Conservation (phyloP, 2,329 filamentous ascomycete genomes). For the Colletotrichum incanum region DNA sequence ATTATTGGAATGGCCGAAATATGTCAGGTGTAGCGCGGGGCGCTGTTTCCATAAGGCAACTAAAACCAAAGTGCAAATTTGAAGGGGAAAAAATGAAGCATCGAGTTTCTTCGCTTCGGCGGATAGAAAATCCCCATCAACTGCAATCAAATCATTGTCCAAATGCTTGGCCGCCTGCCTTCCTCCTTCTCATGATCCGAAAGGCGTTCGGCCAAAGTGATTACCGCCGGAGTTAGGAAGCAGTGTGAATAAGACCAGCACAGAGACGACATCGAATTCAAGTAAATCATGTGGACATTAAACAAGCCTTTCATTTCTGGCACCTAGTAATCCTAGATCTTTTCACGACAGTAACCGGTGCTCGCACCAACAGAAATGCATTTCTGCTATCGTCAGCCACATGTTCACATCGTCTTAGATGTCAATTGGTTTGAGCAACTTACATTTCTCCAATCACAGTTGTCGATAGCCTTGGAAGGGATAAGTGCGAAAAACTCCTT, state of each 20-base stretch:
- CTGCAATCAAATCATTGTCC: background rate
- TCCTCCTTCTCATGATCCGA: background rate
- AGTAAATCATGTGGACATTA: background rate
- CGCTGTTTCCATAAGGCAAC: background rate
- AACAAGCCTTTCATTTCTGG: background rate
- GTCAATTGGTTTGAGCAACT: background rate
- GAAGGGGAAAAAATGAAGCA: background rate
- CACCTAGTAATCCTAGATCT: background rate
- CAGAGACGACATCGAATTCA: background rate
- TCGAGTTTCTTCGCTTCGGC: background rate
- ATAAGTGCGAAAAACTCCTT: background rate
- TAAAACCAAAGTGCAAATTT: background rate
- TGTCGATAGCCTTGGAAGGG: constrained; percentile 17
- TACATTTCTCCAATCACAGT: constrained; percentile 26
- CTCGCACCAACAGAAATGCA: background rate
- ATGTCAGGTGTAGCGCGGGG: background rate
- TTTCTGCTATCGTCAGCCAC: background rate
- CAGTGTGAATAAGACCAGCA: too few species aligned
- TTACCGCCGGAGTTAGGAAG: background rate
- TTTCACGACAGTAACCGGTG: constrained; percentile 8
- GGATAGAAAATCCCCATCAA: background rate
- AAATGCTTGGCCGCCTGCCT: background rate
- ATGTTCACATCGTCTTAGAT: background rate
- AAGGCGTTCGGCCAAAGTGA: background rate
- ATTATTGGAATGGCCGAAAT: too few species aligned